Percentiles rank a stretch among this genome's conserved stretches.
Conservation (phyloP, 1,284 basidiomycete species). For the Sporisorium scitamineum region DNA sequence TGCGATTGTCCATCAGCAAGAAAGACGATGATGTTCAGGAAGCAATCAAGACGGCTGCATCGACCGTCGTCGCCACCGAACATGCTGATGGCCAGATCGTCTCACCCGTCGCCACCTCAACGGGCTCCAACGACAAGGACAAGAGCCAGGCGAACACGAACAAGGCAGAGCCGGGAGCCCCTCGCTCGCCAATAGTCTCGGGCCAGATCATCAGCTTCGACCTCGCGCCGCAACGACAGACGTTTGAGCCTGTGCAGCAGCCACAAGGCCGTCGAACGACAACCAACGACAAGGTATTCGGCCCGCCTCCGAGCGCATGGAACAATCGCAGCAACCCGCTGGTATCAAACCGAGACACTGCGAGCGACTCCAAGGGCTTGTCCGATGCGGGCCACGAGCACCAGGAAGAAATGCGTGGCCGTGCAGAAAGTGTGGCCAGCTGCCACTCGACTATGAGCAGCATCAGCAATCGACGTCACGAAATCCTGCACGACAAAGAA, state of each 20-base stretch:
- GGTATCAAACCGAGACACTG: neutral
- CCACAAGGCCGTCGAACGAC: constrained; percentile 1
- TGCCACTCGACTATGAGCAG: constrained; percentile 30
- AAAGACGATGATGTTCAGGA: constrained; percentile 7
- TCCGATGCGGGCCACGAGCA: constrained; percentile 17
- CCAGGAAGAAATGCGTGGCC: constrained; percentile 1
- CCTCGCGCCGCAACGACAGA: constrained; percentile 1
- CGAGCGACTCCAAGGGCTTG: neutral
- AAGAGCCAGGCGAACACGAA: neutral
- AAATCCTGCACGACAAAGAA: constrained; percentile 49
- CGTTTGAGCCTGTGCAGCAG: neutral
- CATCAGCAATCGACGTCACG: constrained; percentile 43
- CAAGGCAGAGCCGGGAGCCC: neutral
- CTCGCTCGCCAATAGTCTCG: neutral
- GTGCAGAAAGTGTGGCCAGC: constrained; percentile 24
- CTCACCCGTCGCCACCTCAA: constrained; percentile 2
- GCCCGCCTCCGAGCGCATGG: constrained; percentile 28
- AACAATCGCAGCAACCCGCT: constrained; percentile 6
- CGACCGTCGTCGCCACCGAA: constrained; percentile 6
- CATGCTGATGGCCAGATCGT: constrained; percentile 10
- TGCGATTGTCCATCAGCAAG: constrained; percentile 13
- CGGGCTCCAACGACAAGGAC: too few relatives aligned
- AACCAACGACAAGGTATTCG: constrained; percentile 11
- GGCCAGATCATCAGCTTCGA: constrained; percentile 16
- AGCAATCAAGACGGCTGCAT: constrained; percentile 7